These are phyloP conservation scores for Microstegium vimineum DNA, from an alignment of 176 grass and related monocot species.

Conservation along the genomic window DNA sequence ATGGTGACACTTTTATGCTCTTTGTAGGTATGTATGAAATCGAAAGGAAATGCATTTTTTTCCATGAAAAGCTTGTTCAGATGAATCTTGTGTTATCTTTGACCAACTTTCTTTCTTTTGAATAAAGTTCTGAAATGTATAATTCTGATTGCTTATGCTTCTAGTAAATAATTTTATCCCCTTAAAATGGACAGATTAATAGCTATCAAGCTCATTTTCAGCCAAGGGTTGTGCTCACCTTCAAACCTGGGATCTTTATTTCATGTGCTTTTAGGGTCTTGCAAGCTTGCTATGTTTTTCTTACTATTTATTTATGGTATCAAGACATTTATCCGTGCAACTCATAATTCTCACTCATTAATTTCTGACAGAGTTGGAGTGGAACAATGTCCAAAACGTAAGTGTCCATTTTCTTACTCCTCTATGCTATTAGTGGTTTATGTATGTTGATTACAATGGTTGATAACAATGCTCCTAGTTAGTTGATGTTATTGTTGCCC, in stretches of 20 bases:
- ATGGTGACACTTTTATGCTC: neutral
- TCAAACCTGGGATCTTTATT: neutral
- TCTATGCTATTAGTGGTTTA: neutral
- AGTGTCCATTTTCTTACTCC: slow-evolving; percentile 20
- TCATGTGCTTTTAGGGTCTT: neutral
- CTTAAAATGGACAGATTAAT: neutral
- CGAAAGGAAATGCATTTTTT: neutral
- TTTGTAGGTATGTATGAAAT: neutral
- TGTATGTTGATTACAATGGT: slow-evolving; percentile 22
- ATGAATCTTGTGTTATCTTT: neutral
- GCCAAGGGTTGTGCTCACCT: neutral
- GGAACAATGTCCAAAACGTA: slow-evolving; percentile 74
- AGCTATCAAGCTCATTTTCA: neutral
- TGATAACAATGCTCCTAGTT: neutral
- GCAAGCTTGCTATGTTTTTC: neutral
- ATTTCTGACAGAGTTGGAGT: slow-evolving; percentile 64
- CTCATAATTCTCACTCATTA: slow-evolving; percentile 11
- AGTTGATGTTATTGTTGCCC: neutral
- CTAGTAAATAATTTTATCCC: neutral
- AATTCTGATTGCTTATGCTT: neutral
- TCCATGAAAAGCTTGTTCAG: neutral
- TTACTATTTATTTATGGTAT: neutral
- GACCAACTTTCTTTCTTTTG: neutral
- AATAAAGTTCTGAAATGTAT: neutral
- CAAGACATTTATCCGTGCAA: neutral